A percentile compares a stretch with the other conserved stretches of the same genome.
phyloP scores from a whole-genome alignment of 805 yeast species.

The Kodamaea hsintzibuensis region DNA sequence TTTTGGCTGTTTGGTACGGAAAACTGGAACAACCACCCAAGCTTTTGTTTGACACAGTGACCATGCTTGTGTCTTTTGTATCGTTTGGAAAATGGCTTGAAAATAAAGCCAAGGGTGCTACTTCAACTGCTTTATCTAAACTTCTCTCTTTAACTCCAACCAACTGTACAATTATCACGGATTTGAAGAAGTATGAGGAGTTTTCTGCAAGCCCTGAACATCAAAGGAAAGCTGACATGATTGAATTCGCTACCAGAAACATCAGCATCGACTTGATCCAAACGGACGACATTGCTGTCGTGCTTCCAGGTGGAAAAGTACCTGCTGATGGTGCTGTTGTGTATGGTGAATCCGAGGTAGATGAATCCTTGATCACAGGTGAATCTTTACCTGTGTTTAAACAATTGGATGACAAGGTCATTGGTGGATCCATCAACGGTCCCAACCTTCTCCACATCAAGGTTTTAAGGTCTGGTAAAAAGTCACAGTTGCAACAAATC shows the following conservation, averaged over 20 bases:
- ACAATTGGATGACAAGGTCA: slow-evolving; percentile 56
- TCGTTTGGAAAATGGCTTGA: slow-evolving; percentile 91
- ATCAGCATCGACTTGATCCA: slow-evolving; percentile 81
- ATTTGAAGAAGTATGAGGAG: slow-evolving; percentile 27
- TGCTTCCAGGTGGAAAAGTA: slow-evolving; percentile 82
- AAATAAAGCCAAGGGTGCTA: slow-evolving; percentile 89
- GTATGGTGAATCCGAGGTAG: slow-evolving; percentile 78
- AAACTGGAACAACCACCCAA: slow-evolving; percentile 53
- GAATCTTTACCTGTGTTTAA: slow-evolving; percentile 80
- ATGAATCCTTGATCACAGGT: slow-evolving; percentile 91
- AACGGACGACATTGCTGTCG: slow-evolving; percentile 69
- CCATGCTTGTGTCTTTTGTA: slow-evolving; percentile 82
- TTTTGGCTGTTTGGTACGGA: slow-evolving; percentile 47
- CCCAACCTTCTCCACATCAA: slow-evolving; percentile 66
- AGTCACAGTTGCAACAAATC: slow-evolving; percentile 85
- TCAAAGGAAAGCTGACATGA: slow-evolving; percentile 11
- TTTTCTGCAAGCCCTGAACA: slow-evolving; percentile 12
- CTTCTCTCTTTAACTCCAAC: slow-evolving; percentile 81
- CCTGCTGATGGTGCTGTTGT: slow-evolving; percentile 90
- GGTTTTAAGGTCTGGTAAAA: slow-evolving; percentile 73
- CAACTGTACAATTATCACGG: slow-evolving; percentile 62
- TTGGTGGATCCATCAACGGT: slow-evolving; percentile 92
- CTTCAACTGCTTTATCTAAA: slow-evolving; percentile 83
- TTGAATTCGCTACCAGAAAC: slow-evolving; percentile 39
- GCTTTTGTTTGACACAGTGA: slow-evolving; percentile 80